Evolutionary conservation across 495 filamentous ascomycete genomes (phyloP).

Genomic region (Penicillium chermesinum): DNA sequence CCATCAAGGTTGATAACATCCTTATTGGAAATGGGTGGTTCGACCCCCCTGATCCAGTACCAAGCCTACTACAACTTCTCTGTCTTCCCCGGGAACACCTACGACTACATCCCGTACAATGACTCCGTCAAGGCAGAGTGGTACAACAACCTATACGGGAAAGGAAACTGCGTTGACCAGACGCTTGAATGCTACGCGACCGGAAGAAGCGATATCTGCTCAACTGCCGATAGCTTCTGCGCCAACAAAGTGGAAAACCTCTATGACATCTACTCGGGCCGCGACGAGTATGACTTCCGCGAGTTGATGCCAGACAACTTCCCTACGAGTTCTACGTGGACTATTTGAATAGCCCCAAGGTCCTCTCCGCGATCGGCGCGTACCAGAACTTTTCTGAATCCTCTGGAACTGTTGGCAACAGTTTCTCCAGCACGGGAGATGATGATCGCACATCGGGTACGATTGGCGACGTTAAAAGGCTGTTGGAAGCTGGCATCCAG

Average conservation of each 20-base stretch:
- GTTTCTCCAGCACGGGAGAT: slow-evolving; percentile 53
- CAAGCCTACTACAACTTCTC: slow-evolving; percentile 63
- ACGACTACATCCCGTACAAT: slow-evolving; percentile 52
- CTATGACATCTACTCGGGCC: slow-evolving; percentile 46
- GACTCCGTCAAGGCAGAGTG: slow-evolving; percentile 39
- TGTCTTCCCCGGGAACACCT: slow-evolving; percentile 51
- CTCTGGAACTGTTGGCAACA: slow-evolving; percentile 40
- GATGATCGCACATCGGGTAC: slow-evolving; percentile 49
- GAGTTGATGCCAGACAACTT: slow-evolving; percentile 55
- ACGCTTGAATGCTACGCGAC: slow-evolving; percentile 44
- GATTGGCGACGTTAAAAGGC: slow-evolving; percentile 42
- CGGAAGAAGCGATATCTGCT: slow-evolving; percentile 45
- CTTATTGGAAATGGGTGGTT: slow-evolving; percentile 57
- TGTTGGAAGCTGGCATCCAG: slow-evolving; percentile 49
- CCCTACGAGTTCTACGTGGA: slow-evolving; percentile 53
- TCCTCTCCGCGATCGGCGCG: slow-evolving; percentile 56
- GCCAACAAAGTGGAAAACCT: slow-evolving; percentile 47
- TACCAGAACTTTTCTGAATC: slow-evolving; percentile 51
- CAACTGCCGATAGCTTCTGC: slow-evolving; percentile 49
- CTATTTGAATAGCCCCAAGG: slow-evolving; percentile 54
- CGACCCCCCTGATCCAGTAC: slow-evolving; percentile 55
- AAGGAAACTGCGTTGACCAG: slow-evolving; percentile 56
- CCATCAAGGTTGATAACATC: slow-evolving; percentile 52
- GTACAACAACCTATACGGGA: slow-evolving; percentile 58
- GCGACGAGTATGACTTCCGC: slow-evolving; percentile 60